A percentile compares a stretch with the other conserved stretches of the same genome.
Evolutionary conservation across 2,329 filamentous ascomycete genomes (phyloP).

Genomic region (Calonectria hawksworthii): DNA sequence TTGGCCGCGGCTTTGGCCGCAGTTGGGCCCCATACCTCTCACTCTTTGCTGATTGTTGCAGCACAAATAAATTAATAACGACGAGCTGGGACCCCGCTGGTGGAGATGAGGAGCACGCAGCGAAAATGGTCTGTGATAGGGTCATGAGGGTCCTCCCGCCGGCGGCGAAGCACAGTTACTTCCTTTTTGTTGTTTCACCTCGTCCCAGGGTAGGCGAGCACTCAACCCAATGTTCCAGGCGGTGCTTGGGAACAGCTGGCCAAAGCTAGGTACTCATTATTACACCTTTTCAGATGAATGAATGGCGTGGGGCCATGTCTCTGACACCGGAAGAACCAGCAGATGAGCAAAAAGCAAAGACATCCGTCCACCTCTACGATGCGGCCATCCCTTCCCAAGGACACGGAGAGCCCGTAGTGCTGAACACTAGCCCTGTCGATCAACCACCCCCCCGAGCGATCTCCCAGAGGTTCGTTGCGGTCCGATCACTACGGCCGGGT

Average conservation of each 20-base stretch:
- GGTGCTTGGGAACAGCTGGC: constrained; percentile 27
- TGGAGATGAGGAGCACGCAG: constrained; percentile 26
- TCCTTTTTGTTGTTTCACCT: constrained; percentile 37
- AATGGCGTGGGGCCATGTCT: constrained; percentile 29
- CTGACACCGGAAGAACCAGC: constrained; percentile 23
- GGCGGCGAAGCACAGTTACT: constrained; percentile 12
- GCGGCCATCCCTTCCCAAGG: not conserved
- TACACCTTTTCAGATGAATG: constrained; percentile 20
- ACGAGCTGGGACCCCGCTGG: not conserved
- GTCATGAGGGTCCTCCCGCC: constrained; percentile 10
- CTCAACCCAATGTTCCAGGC: constrained; percentile 22
- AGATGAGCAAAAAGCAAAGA: constrained; percentile 34
- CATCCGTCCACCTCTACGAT: not conserved
- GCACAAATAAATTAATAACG: constrained; percentile 5
- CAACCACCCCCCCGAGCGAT: constrained; percentile 29
- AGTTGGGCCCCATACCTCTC: constrained; percentile 9
- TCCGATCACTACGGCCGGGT: constrained; percentile 28
- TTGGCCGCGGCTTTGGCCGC: constrained; percentile 11
- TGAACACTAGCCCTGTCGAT: constrained; percentile 16
- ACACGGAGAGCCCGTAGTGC: not conserved
- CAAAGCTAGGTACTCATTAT: constrained; percentile 21
- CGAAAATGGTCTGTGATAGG: constrained; percentile 4
- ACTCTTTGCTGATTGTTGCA: not conserved
- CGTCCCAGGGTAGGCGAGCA: constrained; percentile 25
- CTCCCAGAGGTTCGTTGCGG: constrained; percentile 33